phyloP scores from a whole-genome alignment of 805 yeast genomes.

The Yarrowia porcina region DNA sequence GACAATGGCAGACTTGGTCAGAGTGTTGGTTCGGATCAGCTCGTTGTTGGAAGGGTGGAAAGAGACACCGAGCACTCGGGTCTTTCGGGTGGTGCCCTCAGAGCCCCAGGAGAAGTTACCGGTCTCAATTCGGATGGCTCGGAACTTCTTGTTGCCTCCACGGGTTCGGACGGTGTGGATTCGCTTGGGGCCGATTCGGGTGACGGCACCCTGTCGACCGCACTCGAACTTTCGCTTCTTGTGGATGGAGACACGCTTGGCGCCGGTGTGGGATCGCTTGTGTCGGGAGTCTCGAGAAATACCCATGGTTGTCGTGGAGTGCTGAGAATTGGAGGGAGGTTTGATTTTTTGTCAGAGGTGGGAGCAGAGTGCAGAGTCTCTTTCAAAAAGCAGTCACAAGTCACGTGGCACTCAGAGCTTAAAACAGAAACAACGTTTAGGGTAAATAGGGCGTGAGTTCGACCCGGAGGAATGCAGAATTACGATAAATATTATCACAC shows the following conservation, averaged over 20 bases:
- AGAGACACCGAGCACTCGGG: conserved; percentile 96
- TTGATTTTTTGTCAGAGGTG: conserved; percentile 25
- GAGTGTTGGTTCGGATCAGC: conserved; percentile 99
- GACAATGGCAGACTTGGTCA: conserved; percentile 97
- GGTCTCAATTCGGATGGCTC: conserved; percentile 98
- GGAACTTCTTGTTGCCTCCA: conserved; percentile 99
- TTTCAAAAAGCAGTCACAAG: conserved; percentile 21
- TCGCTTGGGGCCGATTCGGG: conserved; percentile 98
- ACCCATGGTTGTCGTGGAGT: conserved; percentile 69
- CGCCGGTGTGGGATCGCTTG: conserved; percentile 99
- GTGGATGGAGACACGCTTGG: conserved; percentile 99
- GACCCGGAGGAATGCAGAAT: neutral
- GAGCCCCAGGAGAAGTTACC: conserved; percentile 99
- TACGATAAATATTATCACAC: no score
- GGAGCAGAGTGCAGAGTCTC: conserved; percentile 1
- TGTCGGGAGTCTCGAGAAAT: conserved; percentile 99
- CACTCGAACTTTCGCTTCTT: conserved; percentile 99
- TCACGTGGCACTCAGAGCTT: conserved; percentile 9
- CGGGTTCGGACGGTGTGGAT: conserved; percentile 99
- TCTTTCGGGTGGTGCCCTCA: conserved; percentile 97
- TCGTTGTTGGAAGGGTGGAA: conserved; percentile 99
- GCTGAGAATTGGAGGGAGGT: conserved; percentile 20
- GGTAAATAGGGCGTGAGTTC: no score
- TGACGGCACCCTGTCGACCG: conserved; percentile 99
- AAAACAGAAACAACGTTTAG: no score